Percentiles rank a stretch among this genome's conserved stretches.
Evolutionary conservation across 2,329 filamentous ascomycete species (phyloP).

Genomic region (Bipolaris cookei): DNA sequence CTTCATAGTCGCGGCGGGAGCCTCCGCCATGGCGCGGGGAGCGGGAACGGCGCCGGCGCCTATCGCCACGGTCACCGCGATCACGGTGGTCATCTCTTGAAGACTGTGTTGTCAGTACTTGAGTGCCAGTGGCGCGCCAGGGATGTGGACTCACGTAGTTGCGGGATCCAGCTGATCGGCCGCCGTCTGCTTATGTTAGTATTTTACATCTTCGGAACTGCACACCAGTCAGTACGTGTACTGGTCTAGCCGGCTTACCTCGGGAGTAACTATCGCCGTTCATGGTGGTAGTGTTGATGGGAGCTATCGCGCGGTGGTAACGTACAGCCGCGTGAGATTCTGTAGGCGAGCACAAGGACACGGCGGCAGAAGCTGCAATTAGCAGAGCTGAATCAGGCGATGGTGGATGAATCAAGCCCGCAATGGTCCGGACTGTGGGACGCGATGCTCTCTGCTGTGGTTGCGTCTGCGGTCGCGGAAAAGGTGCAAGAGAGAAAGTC

Average conservation of each 20-base stretch:
- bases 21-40: conserved; percentile 75
- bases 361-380: conserved; percentile 26
- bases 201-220: conserved; percentile 31
- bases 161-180: conserved; percentile 46
- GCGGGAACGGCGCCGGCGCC: conserved; percentile 75
- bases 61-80: conserved; percentile 35
- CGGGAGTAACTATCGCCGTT: conserved; percentile 85
- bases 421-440: conserved; percentile 22
- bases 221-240: conserved; percentile 47
- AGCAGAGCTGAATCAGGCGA: conserved; percentile 20
- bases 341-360: conserved; percentile 9
- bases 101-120: conserved; percentile 38
- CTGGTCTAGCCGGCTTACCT: conserved; percentile 61
- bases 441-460: conserved; percentile 24
- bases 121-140: conserved; percentile 17
- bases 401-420: conserved; percentile 13
- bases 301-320: conserved; percentile 20
- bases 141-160: conserved; percentile 46
- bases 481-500: conserved; percentile 29
- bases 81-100: conserved; percentile 40
- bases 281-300: conserved; percentile 61
- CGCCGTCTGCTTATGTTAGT: conserved; percentile 49
- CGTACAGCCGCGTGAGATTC: conserved; percentile 20
- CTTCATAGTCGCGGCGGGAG: conserved; percentile 71
- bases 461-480: conserved; percentile 19